Evolutionary conservation across 2,329 filamentous ascomycete genomes (phyloP), one percentile per base, ranked within the genome.

Genomic region (Colletotrichum gloeosporioides): DNA sequence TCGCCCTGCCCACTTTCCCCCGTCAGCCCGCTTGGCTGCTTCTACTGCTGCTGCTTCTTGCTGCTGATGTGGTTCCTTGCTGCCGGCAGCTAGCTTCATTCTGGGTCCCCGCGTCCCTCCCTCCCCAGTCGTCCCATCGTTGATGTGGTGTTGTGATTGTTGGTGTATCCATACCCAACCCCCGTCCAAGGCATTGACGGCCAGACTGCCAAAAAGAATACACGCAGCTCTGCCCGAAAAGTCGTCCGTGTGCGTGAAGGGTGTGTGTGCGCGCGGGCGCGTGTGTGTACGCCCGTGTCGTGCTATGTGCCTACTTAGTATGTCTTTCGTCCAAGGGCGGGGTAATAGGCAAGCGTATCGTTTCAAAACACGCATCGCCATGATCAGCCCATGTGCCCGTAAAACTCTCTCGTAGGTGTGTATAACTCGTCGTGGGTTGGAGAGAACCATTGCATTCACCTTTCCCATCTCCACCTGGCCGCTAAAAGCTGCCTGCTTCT

Each of bases 291-390:
- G 62, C 22, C 53, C 25, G 22, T 61, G 66, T 61, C 66, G 32
- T 44, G 22, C 25, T 18, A 29, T 31, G 25, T 44, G 15, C 39
- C 27, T 29, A n/a, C n/a, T n/a, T n/a, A n/a, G n/a, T n/a, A 18
- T 59, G 22, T 69, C 32, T 25, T 32, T 55, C 44, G 16, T 53
- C 44, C 59, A 49, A 71, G 64, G 73, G 74, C 74, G 74, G 74
- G 74, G 74, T 76, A 76, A 32, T 22, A 27, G 36, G n/a, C 57
- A 53, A 62, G 71, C 65, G 71, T 34, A 8, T 34, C 59, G 74
- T 76, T 76, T 76, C 70, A 62, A 69, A 66, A 49, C 29, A 64
- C 59, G 70, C 64, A 74, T 67, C 69, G 31, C 73, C 32, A 29
- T 73, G 57, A 76, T 74, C 70, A 74, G 74, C 15, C 73, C 63